Evolutionary conservation across 2,329 filamentous ascomycete species (phyloP).

Genomic region (Apiospora aurea): DNA sequence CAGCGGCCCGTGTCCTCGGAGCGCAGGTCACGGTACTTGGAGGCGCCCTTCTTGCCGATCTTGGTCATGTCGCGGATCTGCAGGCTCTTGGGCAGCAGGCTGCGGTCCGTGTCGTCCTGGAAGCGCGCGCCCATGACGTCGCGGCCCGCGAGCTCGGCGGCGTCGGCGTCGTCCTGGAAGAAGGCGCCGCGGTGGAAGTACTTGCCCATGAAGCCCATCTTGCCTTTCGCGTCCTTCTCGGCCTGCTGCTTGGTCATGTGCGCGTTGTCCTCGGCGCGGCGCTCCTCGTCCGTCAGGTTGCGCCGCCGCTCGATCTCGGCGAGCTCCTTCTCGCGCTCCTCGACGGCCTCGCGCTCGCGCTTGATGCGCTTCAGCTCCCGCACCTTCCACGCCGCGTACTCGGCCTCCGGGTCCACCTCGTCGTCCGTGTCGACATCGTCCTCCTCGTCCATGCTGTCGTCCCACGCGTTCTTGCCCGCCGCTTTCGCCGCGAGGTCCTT

Average conservation of each 20-base stretch:
- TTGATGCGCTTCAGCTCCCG: conserved; percentile 90
- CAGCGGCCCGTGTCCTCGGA: conserved; percentile 90
- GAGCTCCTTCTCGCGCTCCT: conserved; percentile 81
- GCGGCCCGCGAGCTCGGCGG: conserved; percentile 77
- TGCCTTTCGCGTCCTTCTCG: conserved; percentile 78
- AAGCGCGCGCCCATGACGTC: conserved; percentile 88
- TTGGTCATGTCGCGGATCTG: conserved; percentile 94
- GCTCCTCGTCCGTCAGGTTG: conserved; percentile 86
- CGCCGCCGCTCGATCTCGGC: conserved; percentile 89
- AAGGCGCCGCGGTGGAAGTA: conserved; percentile 98
- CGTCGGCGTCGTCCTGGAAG: conserved; percentile 82
- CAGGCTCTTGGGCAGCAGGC: conserved; percentile 87
- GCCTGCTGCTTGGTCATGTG: conserved; percentile 80
- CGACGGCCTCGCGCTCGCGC: conserved; percentile 84
- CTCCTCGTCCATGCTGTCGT: conserved; percentile 72
- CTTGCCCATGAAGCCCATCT: conserved; percentile 91
- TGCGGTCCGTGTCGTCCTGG: conserved; percentile 84
- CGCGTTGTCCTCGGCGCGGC: conserved; percentile 82
- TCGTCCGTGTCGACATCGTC: conserved; percentile 90
- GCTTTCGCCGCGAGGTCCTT: conserved; percentile 79
- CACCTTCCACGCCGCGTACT: conserved; percentile 92
- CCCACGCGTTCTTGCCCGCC: conserved; percentile 85
- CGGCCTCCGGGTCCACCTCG: conserved; percentile 83
- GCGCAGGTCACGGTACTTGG: conserved; percentile 87
- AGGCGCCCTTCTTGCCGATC: conserved; percentile 88